Evolutionary conservation across 2,329 filamentous ascomycete genomes (phyloP).

Genomic region (Dactylellina cionopaga): DNA sequence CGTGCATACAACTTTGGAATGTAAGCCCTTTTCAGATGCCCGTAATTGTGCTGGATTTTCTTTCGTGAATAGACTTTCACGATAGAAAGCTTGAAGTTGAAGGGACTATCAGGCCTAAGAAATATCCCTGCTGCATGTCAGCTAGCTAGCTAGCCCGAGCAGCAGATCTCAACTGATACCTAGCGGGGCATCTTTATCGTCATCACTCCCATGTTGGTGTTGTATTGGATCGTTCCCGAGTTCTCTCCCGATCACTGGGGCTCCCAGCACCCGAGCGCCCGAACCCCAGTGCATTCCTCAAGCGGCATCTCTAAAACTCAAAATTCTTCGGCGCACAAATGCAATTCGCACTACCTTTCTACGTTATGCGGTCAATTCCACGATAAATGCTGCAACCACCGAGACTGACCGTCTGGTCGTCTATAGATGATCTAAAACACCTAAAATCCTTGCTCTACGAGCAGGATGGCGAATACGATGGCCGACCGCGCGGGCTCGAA

Average conservation of each 20-base stretch:
- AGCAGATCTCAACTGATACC: neutral
- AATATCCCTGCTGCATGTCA: neutral
- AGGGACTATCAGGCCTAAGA: neutral
- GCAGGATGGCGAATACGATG: slow-evolving; percentile 31
- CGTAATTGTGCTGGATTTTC: neutral
- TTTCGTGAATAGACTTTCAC: neutral
- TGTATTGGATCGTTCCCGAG: slow-evolving; percentile 22
- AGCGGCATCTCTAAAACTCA: slow-evolving; percentile 4
- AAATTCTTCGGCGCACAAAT: slow-evolving; percentile 27
- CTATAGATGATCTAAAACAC: slow-evolving; percentile 44
- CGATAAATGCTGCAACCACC: slow-evolving; percentile 51
- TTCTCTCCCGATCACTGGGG: neutral
- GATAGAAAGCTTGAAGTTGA: neutral
- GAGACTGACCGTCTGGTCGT: slow-evolving; percentile 50
- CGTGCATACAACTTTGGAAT: neutral
- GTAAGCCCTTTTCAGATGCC: neutral
- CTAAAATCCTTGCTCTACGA: slow-evolving; percentile 48
- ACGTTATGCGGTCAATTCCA: slow-evolving; percentile 12
- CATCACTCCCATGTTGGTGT: slow-evolving; percentile 27
- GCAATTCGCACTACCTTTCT: neutral
- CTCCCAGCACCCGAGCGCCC: no score
- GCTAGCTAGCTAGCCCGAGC: neutral
- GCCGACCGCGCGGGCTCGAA: slow-evolving; percentile 39
- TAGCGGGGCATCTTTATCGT: slow-evolving; percentile 18
- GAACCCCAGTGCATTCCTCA: neutral